A percentile compares a stretch with the other conserved stretches of the same genome.
Conservation (phyloP, 148 eudicot species). For the Selenicereus undatus region DNA sequence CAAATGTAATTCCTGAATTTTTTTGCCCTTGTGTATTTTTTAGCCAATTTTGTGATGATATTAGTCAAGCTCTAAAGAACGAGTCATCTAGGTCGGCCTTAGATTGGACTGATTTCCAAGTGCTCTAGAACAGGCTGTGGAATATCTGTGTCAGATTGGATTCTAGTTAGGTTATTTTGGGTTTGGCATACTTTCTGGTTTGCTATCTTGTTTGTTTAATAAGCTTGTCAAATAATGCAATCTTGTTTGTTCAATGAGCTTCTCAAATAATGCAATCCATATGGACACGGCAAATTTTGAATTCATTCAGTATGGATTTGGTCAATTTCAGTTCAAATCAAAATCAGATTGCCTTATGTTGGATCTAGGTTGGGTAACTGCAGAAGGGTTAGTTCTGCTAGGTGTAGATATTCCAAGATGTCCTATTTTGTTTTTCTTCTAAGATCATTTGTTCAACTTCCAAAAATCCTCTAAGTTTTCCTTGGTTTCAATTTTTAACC, state of each 20-base stretch:
- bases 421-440: not conserved
- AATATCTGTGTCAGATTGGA: too few relatives aligned
- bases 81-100: not conserved
- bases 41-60: not conserved
- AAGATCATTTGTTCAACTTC: not conserved
- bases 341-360: too few relatives aligned
- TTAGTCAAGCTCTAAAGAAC: not conserved
- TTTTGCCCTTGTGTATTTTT: not conserved
- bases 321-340: not conserved
- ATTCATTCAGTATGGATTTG: not conserved
- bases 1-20: slow-evolving; percentile 55
- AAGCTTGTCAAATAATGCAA: not conserved
- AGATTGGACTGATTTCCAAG: not conserved
- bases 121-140: too few relatives aligned
- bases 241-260: not conserved
- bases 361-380: too few relatives aligned
- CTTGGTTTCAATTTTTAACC: not conserved
- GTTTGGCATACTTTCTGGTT: not conserved
- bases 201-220: not conserved
- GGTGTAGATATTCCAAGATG: too few relatives aligned
- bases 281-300: not conserved
- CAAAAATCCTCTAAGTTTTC: not conserved
- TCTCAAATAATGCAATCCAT: not conserved
- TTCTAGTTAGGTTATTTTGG: not conserved
- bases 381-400: too few relatives aligned